These are phyloP conservation scores for Penicillium lagena DNA, from an alignment of 495 filamentous ascomycete species.

Conservation along the genomic window DNA sequence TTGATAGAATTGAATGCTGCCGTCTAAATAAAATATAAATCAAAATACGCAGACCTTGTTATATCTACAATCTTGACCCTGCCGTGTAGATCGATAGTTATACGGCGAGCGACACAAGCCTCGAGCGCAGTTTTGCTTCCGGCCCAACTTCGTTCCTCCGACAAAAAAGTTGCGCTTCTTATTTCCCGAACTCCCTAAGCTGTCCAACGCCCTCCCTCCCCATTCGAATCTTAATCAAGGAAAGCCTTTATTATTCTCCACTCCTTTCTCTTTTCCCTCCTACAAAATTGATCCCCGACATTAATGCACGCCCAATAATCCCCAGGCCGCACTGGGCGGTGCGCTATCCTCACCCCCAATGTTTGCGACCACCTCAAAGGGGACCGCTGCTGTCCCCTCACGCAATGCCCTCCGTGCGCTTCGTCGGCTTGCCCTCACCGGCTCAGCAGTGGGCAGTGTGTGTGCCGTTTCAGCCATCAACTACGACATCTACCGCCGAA, in stretches of 20 bases:
- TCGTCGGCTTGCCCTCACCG: constrained; percentile 36
- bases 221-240: background rate
- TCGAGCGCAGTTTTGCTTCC: constrained; percentile 12
- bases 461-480: constrained; percentile 36
- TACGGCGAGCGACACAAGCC: constrained; percentile 18
- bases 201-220: constrained; percentile 3
- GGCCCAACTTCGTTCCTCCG: background rate
- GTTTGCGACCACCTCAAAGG: constrained; percentile 25
- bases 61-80: too few relatives aligned
- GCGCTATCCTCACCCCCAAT: constrained; percentile 17
- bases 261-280: background rate
- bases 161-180: constrained; percentile 14
- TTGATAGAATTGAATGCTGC: background rate
- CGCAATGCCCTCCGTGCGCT: constrained; percentile 41
- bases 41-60: too few relatives aligned
- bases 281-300: background rate
- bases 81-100: too few relatives aligned
- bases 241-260: background rate
- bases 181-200: constrained; percentile 8
- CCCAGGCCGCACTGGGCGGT: constrained; percentile 11
- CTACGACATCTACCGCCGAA: constrained; percentile 37
- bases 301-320: constrained; percentile 16
- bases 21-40: background rate
- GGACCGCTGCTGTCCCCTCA: constrained; percentile 31
- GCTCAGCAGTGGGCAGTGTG: constrained; percentile 33